phyloP scores from a whole-genome alignment of 164 flowering plant genomes.

The Tetracentron sinense region DNA sequence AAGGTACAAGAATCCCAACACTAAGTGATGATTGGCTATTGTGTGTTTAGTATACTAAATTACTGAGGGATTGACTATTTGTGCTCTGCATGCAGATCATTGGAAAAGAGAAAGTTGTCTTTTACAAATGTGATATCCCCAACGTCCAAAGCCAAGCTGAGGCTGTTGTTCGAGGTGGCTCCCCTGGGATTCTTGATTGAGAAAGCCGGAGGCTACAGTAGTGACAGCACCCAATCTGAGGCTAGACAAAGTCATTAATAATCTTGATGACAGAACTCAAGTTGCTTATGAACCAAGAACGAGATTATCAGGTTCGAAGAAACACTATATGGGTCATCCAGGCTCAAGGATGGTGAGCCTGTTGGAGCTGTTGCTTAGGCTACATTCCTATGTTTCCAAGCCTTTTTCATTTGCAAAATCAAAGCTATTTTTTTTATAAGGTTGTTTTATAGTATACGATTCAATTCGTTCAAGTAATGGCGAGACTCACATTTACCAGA shows the following conservation, averaged over 20 bases:
- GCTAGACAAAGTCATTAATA: conserved; percentile 61
- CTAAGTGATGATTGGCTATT: too few species aligned
- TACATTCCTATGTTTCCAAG: too few species aligned
- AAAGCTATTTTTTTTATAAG: too few species aligned
- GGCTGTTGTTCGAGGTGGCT: conserved; percentile 93
- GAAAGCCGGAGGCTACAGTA: conserved; percentile 92
- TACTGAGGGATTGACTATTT: background rate
- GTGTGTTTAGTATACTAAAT: background rate
- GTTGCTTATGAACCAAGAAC: conserved; percentile 90
- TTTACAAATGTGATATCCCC: conserved; percentile 94
- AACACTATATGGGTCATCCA: conserved; percentile 80
- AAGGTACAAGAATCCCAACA: too few species aligned
- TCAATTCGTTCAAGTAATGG: too few species aligned
- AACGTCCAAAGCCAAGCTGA: conserved; percentile 83
- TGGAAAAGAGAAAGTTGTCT: conserved; percentile 93
- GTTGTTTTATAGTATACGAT: too few species aligned
- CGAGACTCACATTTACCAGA: too few species aligned
- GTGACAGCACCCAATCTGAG: conserved; percentile 84
- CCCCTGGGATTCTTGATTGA: conserved; percentile 85
- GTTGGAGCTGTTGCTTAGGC: conserved; percentile 76
- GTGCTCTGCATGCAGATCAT: conserved; percentile 66
- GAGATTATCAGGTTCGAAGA: conserved; percentile 95
- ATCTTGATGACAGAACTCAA: conserved; percentile 87
- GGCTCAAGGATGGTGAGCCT: conserved; percentile 71
- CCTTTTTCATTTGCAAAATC: too few species aligned